Percentiles rank a stretch among this genome's conserved stretches.
These are phyloP conservation scores for Puccinia novopanici DNA, from an alignment of 1,284 basidiomycete genomes.

Conservation along the genomic window DNA sequence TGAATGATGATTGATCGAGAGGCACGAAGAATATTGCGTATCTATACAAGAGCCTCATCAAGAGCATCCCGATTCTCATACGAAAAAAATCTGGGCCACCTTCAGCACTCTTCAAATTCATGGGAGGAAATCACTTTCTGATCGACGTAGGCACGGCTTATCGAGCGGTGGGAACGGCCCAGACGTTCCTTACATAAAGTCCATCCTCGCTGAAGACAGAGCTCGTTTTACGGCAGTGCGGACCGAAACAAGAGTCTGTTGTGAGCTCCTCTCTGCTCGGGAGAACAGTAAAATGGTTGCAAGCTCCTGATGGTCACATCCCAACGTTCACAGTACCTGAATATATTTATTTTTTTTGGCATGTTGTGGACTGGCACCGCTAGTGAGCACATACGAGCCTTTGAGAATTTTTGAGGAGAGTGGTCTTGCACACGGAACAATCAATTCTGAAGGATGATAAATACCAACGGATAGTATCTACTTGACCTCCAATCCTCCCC, in stretches of 20 bases:
- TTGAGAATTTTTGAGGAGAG: not conserved
- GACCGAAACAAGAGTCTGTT: not conserved
- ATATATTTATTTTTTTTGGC: not conserved
- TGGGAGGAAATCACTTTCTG: not conserved
- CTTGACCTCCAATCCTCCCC: not conserved
- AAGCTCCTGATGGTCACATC: constrained; percentile 24
- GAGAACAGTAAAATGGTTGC: not conserved
- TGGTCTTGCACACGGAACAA: not conserved
- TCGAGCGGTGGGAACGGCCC: not conserved
- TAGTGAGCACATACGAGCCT: not conserved
- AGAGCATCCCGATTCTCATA: not conserved
- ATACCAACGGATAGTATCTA: not conserved
- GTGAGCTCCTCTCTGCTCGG: not conserved
- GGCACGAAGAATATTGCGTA: not conserved
- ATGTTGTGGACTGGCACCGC: not conserved
- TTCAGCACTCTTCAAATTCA: not conserved
- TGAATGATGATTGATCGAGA: not conserved
- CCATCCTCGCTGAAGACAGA: not conserved
- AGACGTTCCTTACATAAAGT: constrained; percentile 15
- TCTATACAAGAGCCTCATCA: not conserved
- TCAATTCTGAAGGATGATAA: constrained; percentile 15
- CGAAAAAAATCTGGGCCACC: not conserved
- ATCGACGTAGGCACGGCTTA: not conserved
- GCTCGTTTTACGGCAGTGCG: not conserved
- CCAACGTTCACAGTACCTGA: constrained; percentile 27